Conservation (phyloP, 306 rosid species). For the Alnus glutinosa region DNA sequence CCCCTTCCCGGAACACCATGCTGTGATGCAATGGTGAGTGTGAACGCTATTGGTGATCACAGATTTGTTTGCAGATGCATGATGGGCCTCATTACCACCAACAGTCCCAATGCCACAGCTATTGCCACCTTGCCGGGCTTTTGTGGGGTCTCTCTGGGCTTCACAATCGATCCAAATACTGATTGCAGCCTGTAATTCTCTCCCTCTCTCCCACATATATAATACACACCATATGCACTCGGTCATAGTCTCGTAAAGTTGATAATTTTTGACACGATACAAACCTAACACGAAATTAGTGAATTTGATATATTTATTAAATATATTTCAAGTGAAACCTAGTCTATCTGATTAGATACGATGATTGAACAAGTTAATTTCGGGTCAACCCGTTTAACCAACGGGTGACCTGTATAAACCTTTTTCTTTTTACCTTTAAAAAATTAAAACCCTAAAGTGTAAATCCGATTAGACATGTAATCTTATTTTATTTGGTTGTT, state of each 20-base stretch:
- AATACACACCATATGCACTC: not conserved
- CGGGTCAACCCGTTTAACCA: no score
- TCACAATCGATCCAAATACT: conserved; percentile 44
- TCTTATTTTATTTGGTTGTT: no score
- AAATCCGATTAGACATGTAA: no score
- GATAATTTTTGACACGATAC: no score
- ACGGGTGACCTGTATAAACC: no score
- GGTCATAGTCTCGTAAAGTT: not conserved
- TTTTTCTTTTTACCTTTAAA: no score
- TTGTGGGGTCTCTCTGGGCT: conserved; percentile 64
- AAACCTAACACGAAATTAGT: not conserved
- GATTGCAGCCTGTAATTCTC: conserved; percentile 39
- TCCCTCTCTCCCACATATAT: not conserved
- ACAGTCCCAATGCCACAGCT: conserved; percentile 44
- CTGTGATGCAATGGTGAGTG: conserved; percentile 47
- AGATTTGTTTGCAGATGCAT: conserved; percentile 47
- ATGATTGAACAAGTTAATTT: no score
- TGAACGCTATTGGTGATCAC: conserved; percentile 32
- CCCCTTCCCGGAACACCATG: conserved; percentile 56
- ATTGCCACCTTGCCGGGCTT: conserved; percentile 53
- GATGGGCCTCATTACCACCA: conserved; percentile 43
- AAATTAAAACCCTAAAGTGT: no score
- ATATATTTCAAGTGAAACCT: no score
- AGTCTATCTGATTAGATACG: no score
- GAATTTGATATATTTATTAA: no score